Percentiles rank a stretch among this genome's conserved stretches.
Conservation (phyloP, 352 stramenopile species). For the Thalassiosira sp. region DNA sequence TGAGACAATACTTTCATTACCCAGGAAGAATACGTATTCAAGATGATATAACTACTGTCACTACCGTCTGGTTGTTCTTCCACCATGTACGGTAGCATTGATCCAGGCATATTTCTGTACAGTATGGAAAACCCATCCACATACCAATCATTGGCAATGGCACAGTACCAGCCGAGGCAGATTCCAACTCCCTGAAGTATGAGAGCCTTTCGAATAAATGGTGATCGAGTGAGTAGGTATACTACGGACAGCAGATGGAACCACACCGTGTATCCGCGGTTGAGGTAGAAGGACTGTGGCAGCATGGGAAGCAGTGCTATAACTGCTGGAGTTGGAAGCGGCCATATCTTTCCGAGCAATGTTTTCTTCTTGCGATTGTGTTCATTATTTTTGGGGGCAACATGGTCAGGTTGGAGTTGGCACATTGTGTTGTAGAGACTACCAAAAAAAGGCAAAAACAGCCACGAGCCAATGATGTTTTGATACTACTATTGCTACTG, state of each 20-base stretch:
- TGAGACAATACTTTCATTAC: conserved; percentile 48
- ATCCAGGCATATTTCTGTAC: conserved; percentile 58
- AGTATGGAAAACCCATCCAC: conserved; percentile 46
- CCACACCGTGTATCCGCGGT: conserved; percentile 65
- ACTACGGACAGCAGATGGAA: conserved; percentile 52
- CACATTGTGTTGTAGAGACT: conserved; percentile 6
- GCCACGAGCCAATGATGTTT: no score
- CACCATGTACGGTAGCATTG: conserved; percentile 43
- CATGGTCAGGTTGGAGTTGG: neutral
- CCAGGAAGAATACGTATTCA: conserved; percentile 21
- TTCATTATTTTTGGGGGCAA: conserved; percentile 1
- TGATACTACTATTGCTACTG: no score
- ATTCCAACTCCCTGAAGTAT: conserved; percentile 47
- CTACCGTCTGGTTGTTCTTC: neutral
- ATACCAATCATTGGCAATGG: conserved; percentile 39
- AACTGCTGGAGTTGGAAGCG: conserved; percentile 10
- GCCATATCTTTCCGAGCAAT: conserved; percentile 18
- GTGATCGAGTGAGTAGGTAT: conserved; percentile 38
- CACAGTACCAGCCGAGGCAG: conserved; percentile 59
- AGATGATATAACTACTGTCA: conserved; percentile 23
- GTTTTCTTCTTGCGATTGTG: neutral
- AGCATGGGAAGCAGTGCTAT: conserved; percentile 28
- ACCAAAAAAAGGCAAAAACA: no score
- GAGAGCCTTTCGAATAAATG: conserved; percentile 47
- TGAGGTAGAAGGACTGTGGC: conserved; percentile 45